Evolutionary conservation across 2,329 filamentous ascomycete species (phyloP).

Genomic region (Cryphonectria naterciae): DNA sequence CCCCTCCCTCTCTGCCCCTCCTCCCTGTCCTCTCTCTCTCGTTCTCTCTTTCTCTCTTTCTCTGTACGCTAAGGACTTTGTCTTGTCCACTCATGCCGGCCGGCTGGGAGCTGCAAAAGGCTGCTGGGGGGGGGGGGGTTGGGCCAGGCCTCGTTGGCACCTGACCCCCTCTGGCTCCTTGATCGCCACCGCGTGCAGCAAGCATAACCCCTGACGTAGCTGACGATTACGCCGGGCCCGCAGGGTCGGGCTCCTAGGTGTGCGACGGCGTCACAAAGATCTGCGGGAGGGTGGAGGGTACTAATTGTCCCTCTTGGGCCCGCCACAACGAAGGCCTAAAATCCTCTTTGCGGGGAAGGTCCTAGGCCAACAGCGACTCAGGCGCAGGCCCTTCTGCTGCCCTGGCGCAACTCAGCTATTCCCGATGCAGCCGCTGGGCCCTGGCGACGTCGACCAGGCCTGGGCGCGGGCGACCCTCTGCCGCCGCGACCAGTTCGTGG

Average conservation of each 20-base stretch:
- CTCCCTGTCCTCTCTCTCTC: no score
- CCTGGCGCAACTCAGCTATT: conserved; percentile 1
- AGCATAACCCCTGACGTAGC: conserved; percentile 12
- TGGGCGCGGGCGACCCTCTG: neutral
- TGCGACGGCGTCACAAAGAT: neutral
- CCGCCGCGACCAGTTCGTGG: neutral
- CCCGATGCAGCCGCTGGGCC: neutral
- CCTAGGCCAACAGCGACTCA: neutral
- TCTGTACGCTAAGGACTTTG: neutral
- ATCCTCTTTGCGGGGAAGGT: conserved; percentile 7
- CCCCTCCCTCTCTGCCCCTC: no score
- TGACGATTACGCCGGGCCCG: conserved; percentile 9
- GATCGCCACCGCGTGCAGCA: conserved; percentile 8
- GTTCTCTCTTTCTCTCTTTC: neutral
- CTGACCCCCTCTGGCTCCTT: neutral
- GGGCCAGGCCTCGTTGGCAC: neutral
- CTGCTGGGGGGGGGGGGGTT: neutral
- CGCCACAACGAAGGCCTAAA: neutral
- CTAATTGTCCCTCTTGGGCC: neutral
- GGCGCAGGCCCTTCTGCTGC: neutral
- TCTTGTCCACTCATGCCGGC: neutral
- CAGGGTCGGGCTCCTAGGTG: neutral
- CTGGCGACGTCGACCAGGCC: neutral
- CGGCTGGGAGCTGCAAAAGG: neutral
- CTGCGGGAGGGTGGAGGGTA: conserved; percentile 1